These are phyloP conservation scores for Botrytis tulipae DNA, from an alignment of 2,329 filamentous ascomycete species.

Conservation along the genomic window DNA sequence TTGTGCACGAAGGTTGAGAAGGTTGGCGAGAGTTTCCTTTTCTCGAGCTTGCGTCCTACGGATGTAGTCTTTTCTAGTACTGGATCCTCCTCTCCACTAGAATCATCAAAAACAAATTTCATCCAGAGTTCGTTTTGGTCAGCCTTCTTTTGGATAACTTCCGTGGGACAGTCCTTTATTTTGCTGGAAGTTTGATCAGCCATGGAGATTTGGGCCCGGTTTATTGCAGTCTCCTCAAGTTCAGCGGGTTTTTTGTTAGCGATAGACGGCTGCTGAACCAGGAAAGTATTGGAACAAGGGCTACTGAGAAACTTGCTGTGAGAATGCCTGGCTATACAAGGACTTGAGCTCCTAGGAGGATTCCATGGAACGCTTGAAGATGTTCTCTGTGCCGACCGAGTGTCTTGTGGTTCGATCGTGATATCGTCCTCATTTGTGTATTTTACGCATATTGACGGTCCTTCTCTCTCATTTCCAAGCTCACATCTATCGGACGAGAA, in stretches of 20 bases:
- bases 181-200: not conserved
- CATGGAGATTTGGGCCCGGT: not conserved
- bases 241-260: not conserved
- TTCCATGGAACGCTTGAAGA: conserved; percentile 18
- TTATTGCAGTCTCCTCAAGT: not conserved
- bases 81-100: not conserved
- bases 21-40: not conserved
- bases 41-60: not conserved
- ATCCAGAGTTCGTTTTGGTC: conserved; percentile 18
- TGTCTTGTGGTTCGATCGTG: not conserved
- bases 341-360: not conserved
- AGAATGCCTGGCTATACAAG: not conserved
- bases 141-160: not conserved
- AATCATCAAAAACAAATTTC: conserved; percentile 18
- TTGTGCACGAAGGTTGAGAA: conserved; percentile 13
- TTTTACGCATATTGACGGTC: not conserved
- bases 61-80: not conserved
- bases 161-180: not conserved
- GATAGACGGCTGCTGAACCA: not conserved
- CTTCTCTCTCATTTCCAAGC: not conserved
- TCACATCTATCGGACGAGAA: not conserved
- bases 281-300: too few species aligned
- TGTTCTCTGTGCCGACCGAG: not conserved
- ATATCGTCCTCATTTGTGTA: not conserved
- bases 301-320: not conserved